Evolutionary conservation across 805 yeast genomes (phyloP).

Genomic region (Isabelozyma pseudorhagii): DNA sequence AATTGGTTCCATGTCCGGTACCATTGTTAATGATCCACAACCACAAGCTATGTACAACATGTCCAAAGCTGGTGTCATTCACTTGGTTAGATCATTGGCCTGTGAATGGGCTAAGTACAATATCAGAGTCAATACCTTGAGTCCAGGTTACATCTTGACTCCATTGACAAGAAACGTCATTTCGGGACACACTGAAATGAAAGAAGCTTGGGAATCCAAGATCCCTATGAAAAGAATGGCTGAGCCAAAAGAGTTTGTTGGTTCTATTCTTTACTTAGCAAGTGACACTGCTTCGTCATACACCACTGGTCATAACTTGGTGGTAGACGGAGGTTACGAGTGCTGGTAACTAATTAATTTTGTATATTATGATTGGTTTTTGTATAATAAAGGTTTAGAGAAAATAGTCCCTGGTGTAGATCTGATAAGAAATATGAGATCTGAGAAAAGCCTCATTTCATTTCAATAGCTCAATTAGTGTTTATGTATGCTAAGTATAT

Average conservation of each 20-base stretch:
- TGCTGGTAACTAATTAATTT: constrained; percentile 53
- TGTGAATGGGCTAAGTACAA: constrained; percentile 79
- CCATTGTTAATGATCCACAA: constrained; percentile 75
- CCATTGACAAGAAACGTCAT: constrained; percentile 74
- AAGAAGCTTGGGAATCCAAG: constrained; percentile 67
- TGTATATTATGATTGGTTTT: not conserved
- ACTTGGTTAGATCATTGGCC: constrained; percentile 71
- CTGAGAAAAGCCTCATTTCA: too few relatives aligned
- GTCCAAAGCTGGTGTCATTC: constrained; percentile 86
- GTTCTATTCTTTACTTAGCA: constrained; percentile 71
- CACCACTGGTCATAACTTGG: constrained; percentile 80
- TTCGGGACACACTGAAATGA: constrained; percentile 57
- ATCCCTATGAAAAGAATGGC: constrained; percentile 83
- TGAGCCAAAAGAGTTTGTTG: constrained; percentile 79
- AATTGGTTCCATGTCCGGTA: constrained; percentile 79
- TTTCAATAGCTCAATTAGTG: too few relatives aligned
- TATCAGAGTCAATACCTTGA: constrained; percentile 72
- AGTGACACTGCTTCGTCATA: constrained; percentile 68
- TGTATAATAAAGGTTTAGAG: not conserved
- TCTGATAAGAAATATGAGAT: too few relatives aligned
- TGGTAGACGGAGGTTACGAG: constrained; percentile 85
- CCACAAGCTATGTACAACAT: constrained; percentile 79
- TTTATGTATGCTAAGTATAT: too few relatives aligned
- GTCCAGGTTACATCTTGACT: constrained; percentile 80
- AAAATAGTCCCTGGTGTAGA: too few relatives aligned